Evolutionary conservation across 495 filamentous ascomycete species (phyloP), one percentile per base, ranked within the genome.

Genomic region (Aspergillus ostianus): DNA sequence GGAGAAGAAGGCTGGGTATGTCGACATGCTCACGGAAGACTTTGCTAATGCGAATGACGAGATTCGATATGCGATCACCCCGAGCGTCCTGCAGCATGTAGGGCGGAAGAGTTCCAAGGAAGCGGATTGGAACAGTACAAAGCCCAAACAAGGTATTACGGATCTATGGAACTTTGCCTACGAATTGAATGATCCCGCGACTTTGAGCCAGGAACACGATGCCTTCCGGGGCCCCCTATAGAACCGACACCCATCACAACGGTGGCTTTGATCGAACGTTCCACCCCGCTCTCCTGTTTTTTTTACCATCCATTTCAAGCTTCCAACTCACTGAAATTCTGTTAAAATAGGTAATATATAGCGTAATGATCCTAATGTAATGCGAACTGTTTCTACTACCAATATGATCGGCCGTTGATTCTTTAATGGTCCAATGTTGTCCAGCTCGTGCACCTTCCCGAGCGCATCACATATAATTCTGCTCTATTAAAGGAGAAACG

Each of bases 51-150:
- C 55, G 10, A 54, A 73, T 21, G 60, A 69, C 5, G 68, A 62
- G 71, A 57, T 67, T 44, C 65, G 81, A n/a, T 83, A 75, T 79
- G 81, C 79, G 6, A 51, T 80, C 29, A 79, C 75, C 1, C 83
- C 82, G 1, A 77, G 71, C 60, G 61, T 84, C 19, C 63, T 85
- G 26, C 82, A 83, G 64, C 83, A 83, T 69, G 72, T 82, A 21
- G 80, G 80, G 13, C 57, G 66, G 9, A 71, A 62, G 66, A 75
- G 73, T 57, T 67, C 67, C 18, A 74, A 76, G 30, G 46, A 27
- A 52, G 60, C 59, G 19, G 60, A 64, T 29, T 60, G 63, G 29
- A 63, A 51, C 47, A 19, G n/a, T 56, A 47, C 21, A 23, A 55
- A 18, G 44, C 6, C 4, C 30, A 59, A 53, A 53, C 26, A 48